Evolutionary conservation across 768 basidiomycete genomes (phyloP), one percentile per base, ranked within the genome.

Genomic region (Cystofilobasidium capitatum): DNA sequence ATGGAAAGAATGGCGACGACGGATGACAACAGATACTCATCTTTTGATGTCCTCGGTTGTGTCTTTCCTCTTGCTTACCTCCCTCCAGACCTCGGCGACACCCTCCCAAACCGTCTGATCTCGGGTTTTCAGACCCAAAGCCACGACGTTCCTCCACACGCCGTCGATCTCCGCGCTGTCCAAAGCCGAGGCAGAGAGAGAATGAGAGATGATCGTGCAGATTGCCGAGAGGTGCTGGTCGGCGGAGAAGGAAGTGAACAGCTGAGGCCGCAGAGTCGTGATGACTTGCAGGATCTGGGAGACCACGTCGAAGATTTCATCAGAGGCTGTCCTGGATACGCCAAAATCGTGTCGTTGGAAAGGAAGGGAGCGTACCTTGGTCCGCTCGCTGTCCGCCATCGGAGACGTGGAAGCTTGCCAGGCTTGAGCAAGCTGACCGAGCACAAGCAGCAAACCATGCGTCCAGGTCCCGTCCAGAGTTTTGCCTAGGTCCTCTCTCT

Each of bases 361-460:
- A 51, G 37, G 1, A 74, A 58, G 0, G 10, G 40, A 24, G 51
- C 72, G 0, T 7, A 39, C 17, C 62, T 68, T 79, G 55, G 79
- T 78, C 61, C 75, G 76, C 55, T 70, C 73, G 62, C 80, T 80
- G 64, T 76, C 74, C 71, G 74, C 73, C 35, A 54, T 31, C 22
- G 36, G 60, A 20, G 59, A 36, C 17, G 69, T 75, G 35, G 72
- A 74, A 73, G 80, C 74, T 20, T 76, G 78, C 70, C 81, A 85
- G 1, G 85, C 85, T n/a, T 78, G 74, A 0, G 89, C 85, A 20
- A 97, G 79, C 74, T 91, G 87, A 10, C 82, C 81, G 31, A 97
- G 79, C 1, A 83, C 85, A 29, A 86, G 79, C n/a, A 97, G 77
- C 12, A 82, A 86, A 2, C 94, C 94, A 73, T 97, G 92, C 13